These are phyloP conservation scores for Limtongozyma cylindracea DNA, from an alignment of 805 yeast species.

Conservation along the genomic window DNA sequence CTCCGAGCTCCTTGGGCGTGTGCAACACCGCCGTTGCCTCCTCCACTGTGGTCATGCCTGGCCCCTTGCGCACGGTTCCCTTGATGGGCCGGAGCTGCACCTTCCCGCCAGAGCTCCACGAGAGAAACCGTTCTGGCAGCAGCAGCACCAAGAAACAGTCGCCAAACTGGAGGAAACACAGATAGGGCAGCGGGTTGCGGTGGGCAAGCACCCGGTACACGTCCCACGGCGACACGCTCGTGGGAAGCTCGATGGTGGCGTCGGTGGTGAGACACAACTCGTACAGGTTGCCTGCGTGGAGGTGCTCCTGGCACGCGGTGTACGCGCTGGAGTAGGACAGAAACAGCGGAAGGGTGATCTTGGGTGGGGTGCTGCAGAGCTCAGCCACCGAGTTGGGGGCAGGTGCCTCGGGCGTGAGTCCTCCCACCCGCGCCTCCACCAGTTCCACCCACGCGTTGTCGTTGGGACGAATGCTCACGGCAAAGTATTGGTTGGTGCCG, in stretches of 20 bases:
- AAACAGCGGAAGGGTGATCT: slow-evolving; percentile 23
- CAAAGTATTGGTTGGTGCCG: slow-evolving; percentile 11
- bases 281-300: slow-evolving; percentile 72
- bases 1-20: slow-evolving; percentile 86
- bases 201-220: slow-evolving; percentile 46
- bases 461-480: slow-evolving; percentile 19
- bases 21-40: slow-evolving; percentile 39
- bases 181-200: slow-evolving; percentile 81
- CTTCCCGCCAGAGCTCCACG: slow-evolving; percentile 29
- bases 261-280: slow-evolving; percentile 78
- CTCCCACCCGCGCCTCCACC: not conserved
- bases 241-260: slow-evolving; percentile 29
- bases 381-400: slow-evolving; percentile 7
- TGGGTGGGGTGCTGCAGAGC: slow-evolving; percentile 5
- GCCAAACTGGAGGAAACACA: slow-evolving; percentile 50
- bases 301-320: slow-evolving; percentile 32
- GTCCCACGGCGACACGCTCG: slow-evolving; percentile 37
- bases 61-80: slow-evolving; percentile 67
- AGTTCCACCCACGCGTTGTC: slow-evolving; percentile 6
- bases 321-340: slow-evolving; percentile 28
- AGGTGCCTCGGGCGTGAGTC: too few species aligned
- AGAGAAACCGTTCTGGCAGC: slow-evolving; percentile 82
- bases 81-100: slow-evolving; percentile 88
- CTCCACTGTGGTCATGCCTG: slow-evolving; percentile 18
- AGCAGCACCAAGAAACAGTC: slow-evolving; percentile 52